Evolutionary conservation across 2,329 filamentous ascomycete species (phyloP), one percentile per base, ranked within the genome.

Genomic region (Calonectria pteridis): DNA sequence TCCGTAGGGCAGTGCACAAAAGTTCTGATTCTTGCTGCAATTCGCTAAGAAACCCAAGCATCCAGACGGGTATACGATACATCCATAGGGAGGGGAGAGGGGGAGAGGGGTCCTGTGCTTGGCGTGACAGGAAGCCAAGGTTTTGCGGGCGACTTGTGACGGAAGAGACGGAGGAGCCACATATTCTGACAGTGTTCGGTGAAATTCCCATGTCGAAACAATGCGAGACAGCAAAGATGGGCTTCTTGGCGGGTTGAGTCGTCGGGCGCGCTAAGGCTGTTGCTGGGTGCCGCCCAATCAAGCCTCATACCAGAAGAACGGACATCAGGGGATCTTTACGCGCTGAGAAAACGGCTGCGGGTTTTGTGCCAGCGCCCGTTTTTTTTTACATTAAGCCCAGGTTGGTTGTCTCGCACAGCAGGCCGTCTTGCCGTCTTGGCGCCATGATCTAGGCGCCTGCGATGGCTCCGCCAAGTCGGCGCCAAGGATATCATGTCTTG

Each of bases 381-480:
- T 37, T 35, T 46, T 23, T 13, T 13, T 20, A 23, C 55, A 40
- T 13, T 40, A 13, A 18, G 13, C 35, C 35, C 14, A 33, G 28
- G 4, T 13, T 31, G 29, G 51, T 13, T 29, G 55, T 62, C 18
- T 62, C 18, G 59, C 40, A 40, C 31, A 58, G n/a, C 26, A 62
- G 53, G 70, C 70, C 70, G 70, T 68, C 55, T 68, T 72, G 70
- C 70, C 70, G 70, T 68, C 70, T 72, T 72, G 70, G 70, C 70
- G 33, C 51, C 35, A 31, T 59, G 20, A 20, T 43, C 43, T 43
- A 37, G 59, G 64, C 64, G 53, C 53, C 33, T 50, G 33, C 46
- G 29, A 55, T 26, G 20, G 50, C 31, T 28, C 46, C 23, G 50
- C 69, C 51, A 59, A 62, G 63, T 49, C 46, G 7, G 40, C n/a